Conservation (phyloP, 129 eudicot genomes). For the sunflower (Helianthus annuus) region DNA sequence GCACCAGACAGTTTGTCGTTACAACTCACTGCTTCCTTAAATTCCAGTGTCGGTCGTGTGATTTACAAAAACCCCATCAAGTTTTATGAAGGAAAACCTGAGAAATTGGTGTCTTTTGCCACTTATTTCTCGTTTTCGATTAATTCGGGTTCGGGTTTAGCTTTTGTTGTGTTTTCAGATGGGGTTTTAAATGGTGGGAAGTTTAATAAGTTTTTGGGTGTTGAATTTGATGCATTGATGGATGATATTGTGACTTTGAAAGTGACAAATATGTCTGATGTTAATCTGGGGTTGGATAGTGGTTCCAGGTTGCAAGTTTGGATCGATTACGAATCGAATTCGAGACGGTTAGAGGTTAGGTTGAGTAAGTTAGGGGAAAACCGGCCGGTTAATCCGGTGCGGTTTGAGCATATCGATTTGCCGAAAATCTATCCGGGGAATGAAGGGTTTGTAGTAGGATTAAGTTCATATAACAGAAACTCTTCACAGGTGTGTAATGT, state of each 20-base stretch:
- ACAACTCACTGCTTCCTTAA: slow-evolving; percentile 45
- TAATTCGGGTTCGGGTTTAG: slow-evolving; percentile 22
- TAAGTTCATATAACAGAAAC: slow-evolving; percentile 57
- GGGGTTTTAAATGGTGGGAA: slow-evolving; percentile 42
- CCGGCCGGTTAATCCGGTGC: slow-evolving; percentile 56
- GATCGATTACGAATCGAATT: slow-evolving; percentile 77
- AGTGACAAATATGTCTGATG: slow-evolving; percentile 51
- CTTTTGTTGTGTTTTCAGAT: slow-evolving; percentile 61
- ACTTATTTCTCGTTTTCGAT: slow-evolving; percentile 55
- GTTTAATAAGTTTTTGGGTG: slow-evolving; percentile 41
- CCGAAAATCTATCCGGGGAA: slow-evolving; percentile 52
- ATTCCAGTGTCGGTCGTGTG: slow-evolving; percentile 57
- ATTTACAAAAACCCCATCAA: slow-evolving; percentile 61
- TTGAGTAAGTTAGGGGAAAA: slow-evolving; percentile 46
- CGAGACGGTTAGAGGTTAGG: slow-evolving; percentile 68
- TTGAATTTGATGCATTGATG: slow-evolving; percentile 47
- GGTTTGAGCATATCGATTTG: slow-evolving; percentile 57
- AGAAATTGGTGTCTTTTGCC: slow-evolving; percentile 60
- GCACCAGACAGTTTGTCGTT: slow-evolving; percentile 41
- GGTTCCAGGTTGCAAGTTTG: slow-evolving; percentile 71
- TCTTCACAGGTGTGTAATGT: slow-evolving; percentile 49
- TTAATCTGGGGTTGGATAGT: slow-evolving; percentile 49
- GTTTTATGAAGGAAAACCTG: slow-evolving; percentile 46
- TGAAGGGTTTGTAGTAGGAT: slow-evolving; percentile 51
- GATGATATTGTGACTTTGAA: slow-evolving; percentile 45